Base-by-base conservation (phyloP, 1,284 basidiomycete species). In the Cystobasidium slooffiae region DNA sequence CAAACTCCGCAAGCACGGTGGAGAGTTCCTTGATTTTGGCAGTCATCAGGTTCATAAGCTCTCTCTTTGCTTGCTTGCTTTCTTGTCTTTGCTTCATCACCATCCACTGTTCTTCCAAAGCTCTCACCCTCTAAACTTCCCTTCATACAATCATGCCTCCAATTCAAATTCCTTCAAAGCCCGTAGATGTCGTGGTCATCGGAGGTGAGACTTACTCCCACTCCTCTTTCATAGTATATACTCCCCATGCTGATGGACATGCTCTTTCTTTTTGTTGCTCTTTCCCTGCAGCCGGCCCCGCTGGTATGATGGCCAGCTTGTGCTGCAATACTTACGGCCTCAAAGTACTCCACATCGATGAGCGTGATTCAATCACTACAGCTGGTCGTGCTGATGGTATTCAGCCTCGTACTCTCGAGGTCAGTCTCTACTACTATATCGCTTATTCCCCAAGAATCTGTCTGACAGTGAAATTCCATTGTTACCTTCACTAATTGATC, bases 361-460 rank as follows among this genome's bases (percentile, higher is more conserved):
- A 83, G 76, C 80, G 83, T 14, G 79, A 83, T 10, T 79, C 80
- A 55, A 81, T 82, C 16, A 84, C 83, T 4, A 80, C 79, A 24
- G 82, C 82, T 2, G 83, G 83, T 3, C 76, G 83, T 44, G 83
- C 83, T 14, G 83, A 84, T 69, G 83, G 83, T 39, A 80, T 84
- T 24, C 83, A 83, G 77, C 82, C 83, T 1, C 73, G 80, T 6
- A 81, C 80, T 20, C 31, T 80, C 69, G 80, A 80, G 75, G 80
- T 78, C 46, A 52, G 76, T 47, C 9, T 4, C 41, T 56, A 1
- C 10, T 3, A 49, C 46, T 14, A 49, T 49, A n/a, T 12, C 46
- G 6, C 3, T 49, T 2, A 14, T 14, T 12, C 46, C 3, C n/a
- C 46, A n/a, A 14, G 12, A 49, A 31, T 41, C 31, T 12, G 9